Evolutionary conservation across 352 stramenopile genomes (phyloP).

Genomic region (Phytophthora melonis): DNA sequence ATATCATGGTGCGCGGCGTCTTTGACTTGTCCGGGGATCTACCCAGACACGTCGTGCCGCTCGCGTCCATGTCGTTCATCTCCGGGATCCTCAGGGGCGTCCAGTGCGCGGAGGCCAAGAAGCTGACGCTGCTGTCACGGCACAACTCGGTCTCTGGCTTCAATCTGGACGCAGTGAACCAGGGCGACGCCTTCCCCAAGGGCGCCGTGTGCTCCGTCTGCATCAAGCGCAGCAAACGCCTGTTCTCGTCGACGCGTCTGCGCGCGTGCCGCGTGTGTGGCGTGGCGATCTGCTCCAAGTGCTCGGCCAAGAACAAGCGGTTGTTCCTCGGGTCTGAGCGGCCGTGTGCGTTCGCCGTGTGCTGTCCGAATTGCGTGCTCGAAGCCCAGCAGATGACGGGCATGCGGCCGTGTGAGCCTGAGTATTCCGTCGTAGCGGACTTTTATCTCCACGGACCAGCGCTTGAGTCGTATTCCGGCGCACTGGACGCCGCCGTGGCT

Average conservation of each 20-base stretch:
- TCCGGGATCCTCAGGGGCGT: constrained; percentile 45
- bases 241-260: constrained; percentile 34
- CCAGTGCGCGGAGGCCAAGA: constrained; percentile 61
- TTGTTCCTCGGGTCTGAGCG: constrained; percentile 34
- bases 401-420: constrained; percentile 22
- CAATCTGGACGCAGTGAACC: constrained; percentile 32
- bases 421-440: constrained; percentile 37
- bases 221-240: constrained; percentile 33
- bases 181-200: constrained; percentile 18
- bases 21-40: constrained; percentile 55
- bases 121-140: constrained; percentile 55
- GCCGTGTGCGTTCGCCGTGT: constrained; percentile 25
- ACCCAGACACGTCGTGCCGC: constrained; percentile 36
- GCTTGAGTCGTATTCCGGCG: constrained; percentile 25
- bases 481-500: constrained; percentile 17
- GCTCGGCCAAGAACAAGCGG: constrained; percentile 35
- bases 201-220: constrained; percentile 42
- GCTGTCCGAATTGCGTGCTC: constrained; percentile 47
- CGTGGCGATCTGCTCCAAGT: constrained; percentile 42
- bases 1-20: constrained; percentile 54
- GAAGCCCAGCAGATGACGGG: constrained; percentile 44
- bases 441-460: constrained; percentile 33
- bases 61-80: constrained; percentile 51
- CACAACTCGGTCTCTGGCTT: constrained; percentile 31
- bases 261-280: constrained; percentile 34